Evolutionary conservation across 345 rosid species (phyloP), one percentile per base, ranked within the genome.

Genomic region (Lepidium africanum): DNA sequence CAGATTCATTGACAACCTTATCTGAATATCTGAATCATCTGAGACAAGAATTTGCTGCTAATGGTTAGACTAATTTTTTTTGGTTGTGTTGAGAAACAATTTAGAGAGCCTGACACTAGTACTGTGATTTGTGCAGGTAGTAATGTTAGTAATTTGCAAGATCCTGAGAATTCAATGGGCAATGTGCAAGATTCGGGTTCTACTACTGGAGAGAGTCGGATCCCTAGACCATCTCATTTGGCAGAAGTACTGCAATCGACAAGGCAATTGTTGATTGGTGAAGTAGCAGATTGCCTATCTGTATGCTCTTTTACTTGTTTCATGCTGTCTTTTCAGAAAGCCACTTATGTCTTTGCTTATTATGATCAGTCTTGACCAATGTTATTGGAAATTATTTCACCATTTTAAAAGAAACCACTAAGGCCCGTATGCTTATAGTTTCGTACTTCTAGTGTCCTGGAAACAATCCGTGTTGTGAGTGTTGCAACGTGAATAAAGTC

Each of bases 1-100:
- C 79, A 52, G 88, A 83, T 80, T 78, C 87, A 16, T 67, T 85
- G 74, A 65, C 84, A 73, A 83, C 87, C 12, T 65, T 85, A 67
- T 75, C 87, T 42, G 82, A 81, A 43, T 79, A 78, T 72, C 79
- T 85, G 41, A 72, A 67, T 70, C 78, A 76, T 78, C 70, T 85
- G 63, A 76, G 82, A 74, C 76, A 69, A 59, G 82, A 79, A 63
- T 81, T 81, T 68, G 73, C 64, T 76, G 65, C 72, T 45, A 66
- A 64, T 60, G 77, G 83, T 83, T 33, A 69, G 79, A 71, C 70
- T 61, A 19, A 17, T 17, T 59, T 59, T 43, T 4, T 57, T 50
- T 9, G 45, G 15, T 53, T 55, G 40, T 58, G 58, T 42, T 16
- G 49, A 65, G 61, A 59, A 58, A 38, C 48, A 56, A 23, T 69